These are phyloP conservation scores for Taiwanofungus camphoratus DNA, from an alignment of 1,284 basidiomycete genomes.

Conservation along the genomic window DNA sequence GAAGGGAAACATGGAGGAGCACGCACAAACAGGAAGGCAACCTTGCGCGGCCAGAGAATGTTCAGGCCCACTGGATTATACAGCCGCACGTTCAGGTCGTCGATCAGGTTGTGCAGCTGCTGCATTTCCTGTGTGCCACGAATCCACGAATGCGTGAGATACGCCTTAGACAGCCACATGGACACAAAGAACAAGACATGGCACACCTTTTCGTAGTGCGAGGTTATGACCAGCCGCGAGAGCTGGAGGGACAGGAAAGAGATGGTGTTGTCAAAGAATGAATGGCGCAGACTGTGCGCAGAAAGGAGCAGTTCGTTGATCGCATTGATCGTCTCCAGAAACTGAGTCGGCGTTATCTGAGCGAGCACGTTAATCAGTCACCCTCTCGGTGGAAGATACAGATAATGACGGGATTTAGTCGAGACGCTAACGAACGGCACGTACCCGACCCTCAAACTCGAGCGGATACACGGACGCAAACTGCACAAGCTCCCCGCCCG, in stretches of 20 bases:
- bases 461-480: slow-evolving; percentile 77
- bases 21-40: slow-evolving; percentile 84
- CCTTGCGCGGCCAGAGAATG: slow-evolving; percentile 72
- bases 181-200: slow-evolving; percentile 3
- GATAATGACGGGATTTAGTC: neutral
- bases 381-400: neutral
- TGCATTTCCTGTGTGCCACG: slow-evolving; percentile 69
- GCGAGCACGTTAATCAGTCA: slow-evolving; percentile 1
- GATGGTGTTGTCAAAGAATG: slow-evolving; percentile 62
- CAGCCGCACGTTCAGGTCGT: slow-evolving; percentile 56
- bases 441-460: slow-evolving; percentile 77
- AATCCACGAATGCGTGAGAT: neutral
- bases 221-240: slow-evolving; percentile 53
- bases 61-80: slow-evolving; percentile 81
- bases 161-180: neutral
- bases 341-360: slow-evolving; percentile 78
- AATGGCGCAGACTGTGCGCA: slow-evolving; percentile 62
- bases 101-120: slow-evolving; percentile 54
- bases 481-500: slow-evolving; percentile 74
- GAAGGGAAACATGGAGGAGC: slow-evolving; percentile 1
- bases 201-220: slow-evolving; percentile 74
- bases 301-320: slow-evolving; percentile 80
- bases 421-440: slow-evolving; percentile 26
- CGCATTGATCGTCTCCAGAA: slow-evolving; percentile 77
- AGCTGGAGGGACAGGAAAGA: slow-evolving; percentile 72